Percentiles rank a stretch among this genome's conserved stretches.
Conservation (phyloP, 352 stramenopile genomes). For the Phytophthora cajani region DNA sequence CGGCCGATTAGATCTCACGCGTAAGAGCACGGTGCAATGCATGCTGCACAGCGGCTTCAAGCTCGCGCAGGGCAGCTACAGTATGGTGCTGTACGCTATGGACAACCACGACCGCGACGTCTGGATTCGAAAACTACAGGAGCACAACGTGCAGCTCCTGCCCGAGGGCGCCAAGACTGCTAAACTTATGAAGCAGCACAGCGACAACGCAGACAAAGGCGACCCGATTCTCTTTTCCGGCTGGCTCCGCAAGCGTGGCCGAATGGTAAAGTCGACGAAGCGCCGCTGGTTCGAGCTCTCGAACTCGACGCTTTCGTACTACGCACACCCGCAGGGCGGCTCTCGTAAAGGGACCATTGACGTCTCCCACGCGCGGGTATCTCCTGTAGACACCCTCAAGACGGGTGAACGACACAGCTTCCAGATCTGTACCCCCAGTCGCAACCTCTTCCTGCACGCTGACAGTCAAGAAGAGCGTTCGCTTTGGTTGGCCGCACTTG, state of each 20-base stretch:
- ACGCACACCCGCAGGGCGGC: conserved; percentile 72
- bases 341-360: conserved; percentile 80
- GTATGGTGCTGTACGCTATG: conserved; percentile 83
- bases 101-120: conserved; percentile 79
- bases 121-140: conserved; percentile 87
- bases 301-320: conserved; percentile 75
- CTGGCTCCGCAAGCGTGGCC: conserved; percentile 85
- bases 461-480: conserved; percentile 87
- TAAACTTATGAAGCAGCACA: conserved; percentile 66
- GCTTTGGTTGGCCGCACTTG: conserved; percentile 78
- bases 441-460: conserved; percentile 78
- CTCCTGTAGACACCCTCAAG: conserved; percentile 79
- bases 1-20: conserved; percentile 73
- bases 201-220: conserved; percentile 55
- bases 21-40: conserved; percentile 68
- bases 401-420: conserved; percentile 86
- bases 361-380: conserved; percentile 60
- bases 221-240: conserved; percentile 73
- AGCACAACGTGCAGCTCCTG: conserved; percentile 70
- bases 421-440: conserved; percentile 60
- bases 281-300: conserved; percentile 87
- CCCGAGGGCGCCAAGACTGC: conserved; percentile 59
- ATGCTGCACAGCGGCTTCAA: conserved; percentile 82
- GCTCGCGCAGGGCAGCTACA: conserved; percentile 71
- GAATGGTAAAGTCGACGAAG: conserved; percentile 89